A percentile compares a stretch with the other conserved stretches of the same genome.
Conservation (phyloP, 2,329 filamentous ascomycete species). For the Beauveria australis region DNA sequence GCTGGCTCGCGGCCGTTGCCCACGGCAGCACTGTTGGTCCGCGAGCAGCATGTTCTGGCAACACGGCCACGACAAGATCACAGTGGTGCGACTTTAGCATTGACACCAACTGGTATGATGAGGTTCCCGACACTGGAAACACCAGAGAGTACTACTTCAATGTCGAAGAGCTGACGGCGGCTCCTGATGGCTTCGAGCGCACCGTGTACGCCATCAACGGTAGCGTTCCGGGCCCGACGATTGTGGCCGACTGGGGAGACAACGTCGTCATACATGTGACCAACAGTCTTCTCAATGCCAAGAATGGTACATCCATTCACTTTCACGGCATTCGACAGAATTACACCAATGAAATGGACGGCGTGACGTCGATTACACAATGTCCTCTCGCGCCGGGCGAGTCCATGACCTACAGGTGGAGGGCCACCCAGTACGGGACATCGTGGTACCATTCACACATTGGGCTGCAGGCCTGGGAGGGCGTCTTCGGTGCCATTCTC, state of each 20-base stretch:
- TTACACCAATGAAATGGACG: slow-evolving; percentile 46
- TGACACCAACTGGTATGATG: slow-evolving; percentile 35
- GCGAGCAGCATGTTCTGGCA: slow-evolving; percentile 17
- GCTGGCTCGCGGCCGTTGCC: neutral
- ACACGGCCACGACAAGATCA: slow-evolving; percentile 20
- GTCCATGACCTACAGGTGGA: slow-evolving; percentile 48
- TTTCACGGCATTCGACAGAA: slow-evolving; percentile 55
- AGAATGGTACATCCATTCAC: slow-evolving; percentile 48
- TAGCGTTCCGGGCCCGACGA: slow-evolving; percentile 50
- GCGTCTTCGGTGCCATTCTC: slow-evolving; percentile 51
- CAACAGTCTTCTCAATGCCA: slow-evolving; percentile 46
- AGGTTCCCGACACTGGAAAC: slow-evolving; percentile 37
- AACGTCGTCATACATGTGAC: slow-evolving; percentile 35
- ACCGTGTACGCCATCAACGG: slow-evolving; percentile 43
- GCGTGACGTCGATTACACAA: slow-evolving; percentile 42
- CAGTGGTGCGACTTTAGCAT: slow-evolving; percentile 41
- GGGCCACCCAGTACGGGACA: slow-evolving; percentile 45
- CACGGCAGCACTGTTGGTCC: neutral
- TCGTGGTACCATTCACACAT: slow-evolving; percentile 57
- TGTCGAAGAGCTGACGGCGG: slow-evolving; percentile 29
- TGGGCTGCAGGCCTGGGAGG: slow-evolving; percentile 40
- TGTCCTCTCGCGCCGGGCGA: slow-evolving; percentile 44
- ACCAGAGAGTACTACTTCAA: slow-evolving; percentile 42
- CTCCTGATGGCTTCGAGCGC: slow-evolving; percentile 38
- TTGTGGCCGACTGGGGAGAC: slow-evolving; percentile 45